phyloP scores from a whole-genome alignment of 257 asterid species.

The Striga asiatica region DNA sequence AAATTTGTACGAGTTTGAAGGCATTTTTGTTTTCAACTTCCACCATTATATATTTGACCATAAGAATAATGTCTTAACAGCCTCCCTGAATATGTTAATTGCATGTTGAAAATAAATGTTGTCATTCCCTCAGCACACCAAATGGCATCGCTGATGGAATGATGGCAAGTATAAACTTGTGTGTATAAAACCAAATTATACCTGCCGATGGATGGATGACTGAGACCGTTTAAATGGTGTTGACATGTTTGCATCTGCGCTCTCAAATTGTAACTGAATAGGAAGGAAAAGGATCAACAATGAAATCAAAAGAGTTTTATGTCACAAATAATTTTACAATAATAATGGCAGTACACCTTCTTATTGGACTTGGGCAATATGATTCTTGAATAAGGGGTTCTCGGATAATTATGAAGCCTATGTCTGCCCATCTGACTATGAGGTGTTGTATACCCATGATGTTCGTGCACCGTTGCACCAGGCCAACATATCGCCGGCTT shows the following conservation, averaged over 20 bases:
- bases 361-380: conserved; percentile 45
- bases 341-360: conserved; percentile 36
- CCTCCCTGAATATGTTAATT: background rate
- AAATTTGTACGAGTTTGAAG: background rate
- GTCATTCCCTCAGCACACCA: conserved; percentile 3
- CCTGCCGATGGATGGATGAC: conserved; percentile 48
- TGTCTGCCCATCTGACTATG: conserved; percentile 47
- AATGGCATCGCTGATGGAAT: background rate
- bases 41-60: background rate
- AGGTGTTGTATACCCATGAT: conserved; percentile 48
- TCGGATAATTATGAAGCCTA: conserved; percentile 62
- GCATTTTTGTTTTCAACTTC: conserved; percentile 2
- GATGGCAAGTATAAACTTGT: background rate
- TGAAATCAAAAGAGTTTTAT: conserved; percentile 5
- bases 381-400: conserved; percentile 82
- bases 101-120: background rate
- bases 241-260: conserved; percentile 26
- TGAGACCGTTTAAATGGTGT: conserved; percentile 46
- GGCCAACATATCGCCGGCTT: conserved; percentile 77
- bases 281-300: conserved; percentile 21
- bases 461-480: conserved; percentile 52
- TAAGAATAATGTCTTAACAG: background rate
- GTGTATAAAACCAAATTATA: conserved; percentile 8
- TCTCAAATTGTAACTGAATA: conserved; percentile 42
- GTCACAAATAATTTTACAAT: conserved; percentile 1